Evolutionary conservation across 1,284 basidiomycete species (phyloP), one percentile per base, ranked within the genome.

Genomic region (Apiotrichum siamense): DNA sequence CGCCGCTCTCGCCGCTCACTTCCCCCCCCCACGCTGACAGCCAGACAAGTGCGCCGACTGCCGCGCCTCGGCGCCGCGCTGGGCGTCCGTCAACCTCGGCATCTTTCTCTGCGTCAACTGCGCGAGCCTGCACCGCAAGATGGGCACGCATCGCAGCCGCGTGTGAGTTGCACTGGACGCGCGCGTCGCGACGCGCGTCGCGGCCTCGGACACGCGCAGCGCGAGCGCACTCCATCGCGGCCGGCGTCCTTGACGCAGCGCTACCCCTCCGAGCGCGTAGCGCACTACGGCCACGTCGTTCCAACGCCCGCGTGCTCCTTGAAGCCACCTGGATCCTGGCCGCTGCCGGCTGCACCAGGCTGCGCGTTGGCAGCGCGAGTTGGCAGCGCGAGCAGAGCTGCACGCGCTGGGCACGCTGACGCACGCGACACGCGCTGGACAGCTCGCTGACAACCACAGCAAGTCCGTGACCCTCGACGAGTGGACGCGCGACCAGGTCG

Each of bases 401-500:
- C 13, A 26, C 17, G 41, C n/a, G 20, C 25, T 33, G 29, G 1
- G 9, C 11, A 12, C 3, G 24, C 32, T 32, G 29, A 33, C 44
- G 15, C 27, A 3, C 0, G n/a, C n/a, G n/a, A n/a, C n/a, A n/a
- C n/a, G n/a, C n/a, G n/a, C n/a, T n/a, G n/a, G n/a, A n/a, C n/a
- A n/a, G n/a, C n/a, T n/a, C n/a, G n/a, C n/a, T n/a, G n/a, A n/a
- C n/a, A n/a, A n/a, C n/a, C n/a, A n/a, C 46, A 73, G 69, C 24
- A 75, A 74, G 57, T 70, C 67, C 13, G 66, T 72, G 25, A 74
- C 72, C 3, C 61, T 72, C n/a, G 72, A 74, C 55, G 65, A 65
- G 21, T 75, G 73, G 73, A 63, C 70, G 6, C 62, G 72, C 27
- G 72, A 74, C 21, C 69, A 73, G 50, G 67, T 75, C 27, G 45